phyloP scores from a whole-genome alignment of 768 basidiomycete species.

The Boletus sp. region DNA sequence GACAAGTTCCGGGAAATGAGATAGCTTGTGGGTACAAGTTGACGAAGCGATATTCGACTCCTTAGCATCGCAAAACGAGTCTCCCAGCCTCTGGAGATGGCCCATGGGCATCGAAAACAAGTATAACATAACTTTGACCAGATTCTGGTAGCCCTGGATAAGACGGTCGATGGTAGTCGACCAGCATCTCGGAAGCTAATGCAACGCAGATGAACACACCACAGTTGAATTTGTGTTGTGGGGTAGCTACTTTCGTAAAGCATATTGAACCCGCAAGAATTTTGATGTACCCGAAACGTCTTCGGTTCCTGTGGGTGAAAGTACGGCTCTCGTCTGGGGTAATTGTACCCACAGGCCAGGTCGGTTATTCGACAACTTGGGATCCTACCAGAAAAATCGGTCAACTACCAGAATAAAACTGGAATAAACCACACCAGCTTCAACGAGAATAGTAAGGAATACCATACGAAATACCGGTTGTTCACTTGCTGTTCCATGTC shows the following conservation, averaged over 20 bases:
- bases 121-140: neutral
- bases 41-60: neutral
- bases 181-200: neutral
- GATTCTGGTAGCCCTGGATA: neutral
- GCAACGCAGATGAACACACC: neutral
- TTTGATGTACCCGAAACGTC: neutral
- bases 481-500: neutral
- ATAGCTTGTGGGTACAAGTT: neutral
- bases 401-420: neutral
- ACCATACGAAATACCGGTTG: neutral
- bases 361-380: neutral
- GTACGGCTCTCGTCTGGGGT: neutral
- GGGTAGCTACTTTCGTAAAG: neutral
- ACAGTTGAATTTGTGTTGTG: conserved; percentile 1
- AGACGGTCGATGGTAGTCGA: neutral
- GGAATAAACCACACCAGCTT: neutral
- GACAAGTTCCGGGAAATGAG: neutral
- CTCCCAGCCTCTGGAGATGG: neutral
- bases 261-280: neutral
- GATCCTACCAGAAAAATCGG: neutral
- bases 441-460: neutral
- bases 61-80: neutral
- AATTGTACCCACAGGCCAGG: neutral
- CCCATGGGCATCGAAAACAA: neutral
- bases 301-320: neutral